Conservation (phyloP, 768 basidiomycete species). For the Lentinus tigrinus region DNA sequence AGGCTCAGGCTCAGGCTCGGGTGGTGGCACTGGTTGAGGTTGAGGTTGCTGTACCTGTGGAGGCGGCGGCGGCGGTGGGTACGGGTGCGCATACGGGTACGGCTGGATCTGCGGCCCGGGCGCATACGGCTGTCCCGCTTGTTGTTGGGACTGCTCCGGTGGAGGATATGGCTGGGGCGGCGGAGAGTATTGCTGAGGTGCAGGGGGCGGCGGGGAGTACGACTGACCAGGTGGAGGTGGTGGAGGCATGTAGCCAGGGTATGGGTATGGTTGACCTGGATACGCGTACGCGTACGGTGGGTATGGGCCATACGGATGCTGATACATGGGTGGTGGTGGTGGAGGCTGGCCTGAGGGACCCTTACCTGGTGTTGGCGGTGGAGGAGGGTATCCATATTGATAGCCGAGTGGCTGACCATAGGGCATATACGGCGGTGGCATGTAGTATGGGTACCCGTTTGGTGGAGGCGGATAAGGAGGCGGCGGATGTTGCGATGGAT, state of each 20-base stretch:
- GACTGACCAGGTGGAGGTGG: not conserved
- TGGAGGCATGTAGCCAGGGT: slow-evolving; percentile 10
- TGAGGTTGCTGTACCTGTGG: slow-evolving; percentile 3
- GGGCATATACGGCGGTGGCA: slow-evolving; percentile 35
- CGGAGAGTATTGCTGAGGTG: slow-evolving; percentile 1
- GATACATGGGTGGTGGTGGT: slow-evolving; percentile 14
- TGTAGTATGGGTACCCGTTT: slow-evolving; percentile 36
- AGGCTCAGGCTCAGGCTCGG: not conserved
- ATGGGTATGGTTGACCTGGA: slow-evolving; percentile 12
- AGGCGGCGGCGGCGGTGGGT: not conserved
- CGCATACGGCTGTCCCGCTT: slow-evolving; percentile 4
- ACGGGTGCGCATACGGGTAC: slow-evolving; percentile 22
- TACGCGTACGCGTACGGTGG: slow-evolving; percentile 19
- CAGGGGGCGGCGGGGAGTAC: not conserved
- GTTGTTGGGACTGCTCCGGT: not conserved
- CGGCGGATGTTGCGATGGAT: not conserved
- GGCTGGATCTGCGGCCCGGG: slow-evolving; percentile 10
- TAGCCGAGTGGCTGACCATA: slow-evolving; percentile 11
- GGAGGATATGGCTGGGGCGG: not conserved
- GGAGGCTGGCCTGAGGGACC: slow-evolving; percentile 12
- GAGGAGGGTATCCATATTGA: slow-evolving; percentile 17
- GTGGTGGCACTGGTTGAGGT: not conserved
- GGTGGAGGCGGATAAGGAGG: slow-evolving; percentile 22
- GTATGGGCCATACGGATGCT: slow-evolving; percentile 17
- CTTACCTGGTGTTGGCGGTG: slow-evolving; percentile 23